Conservation (phyloP, 805 yeast genomes). For the Metschnikowia cubensis region DNA sequence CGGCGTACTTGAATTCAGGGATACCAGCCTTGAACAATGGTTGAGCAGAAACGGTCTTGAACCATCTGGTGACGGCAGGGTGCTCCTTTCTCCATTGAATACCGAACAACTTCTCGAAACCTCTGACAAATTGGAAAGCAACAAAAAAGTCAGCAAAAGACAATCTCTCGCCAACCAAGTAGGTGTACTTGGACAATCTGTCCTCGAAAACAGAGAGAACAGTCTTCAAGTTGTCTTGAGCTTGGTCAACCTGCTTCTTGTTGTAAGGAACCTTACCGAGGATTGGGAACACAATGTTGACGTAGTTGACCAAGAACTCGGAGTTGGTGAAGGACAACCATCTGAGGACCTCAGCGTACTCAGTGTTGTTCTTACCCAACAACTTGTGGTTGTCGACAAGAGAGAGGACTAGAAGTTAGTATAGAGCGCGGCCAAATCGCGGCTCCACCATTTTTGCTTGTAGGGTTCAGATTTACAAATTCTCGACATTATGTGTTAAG, state of each 20-base stretch:
- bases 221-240: constrained; percentile 30
- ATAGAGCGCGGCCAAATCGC: constrained; percentile 8
- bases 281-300: constrained; percentile 54
- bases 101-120: constrained; percentile 58
- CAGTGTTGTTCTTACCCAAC: constrained; percentile 62
- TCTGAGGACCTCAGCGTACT: constrained; percentile 62
- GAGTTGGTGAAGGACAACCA: constrained; percentile 77
- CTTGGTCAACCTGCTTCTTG: constrained; percentile 61
- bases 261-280: constrained; percentile 69
- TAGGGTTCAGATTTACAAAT: constrained; percentile 45
- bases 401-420: constrained; percentile 39
- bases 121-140: constrained; percentile 49
- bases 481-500: constrained; percentile 76
- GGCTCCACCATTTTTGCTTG: background rate
- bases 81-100: constrained; percentile 56
- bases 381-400: constrained; percentile 45
- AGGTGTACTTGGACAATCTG: constrained; percentile 58
- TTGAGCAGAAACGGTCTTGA: constrained; percentile 46
- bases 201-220: constrained; percentile 47
- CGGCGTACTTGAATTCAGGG: constrained; percentile 54
- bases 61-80: constrained; percentile 73
- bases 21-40: constrained; percentile 47
- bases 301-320: constrained; percentile 50
- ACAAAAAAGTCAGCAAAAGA: constrained; percentile 63
- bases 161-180: constrained; percentile 61